phyloP scores from a whole-genome alignment of 306 rosid species.

The Cercis canadensis region DNA sequence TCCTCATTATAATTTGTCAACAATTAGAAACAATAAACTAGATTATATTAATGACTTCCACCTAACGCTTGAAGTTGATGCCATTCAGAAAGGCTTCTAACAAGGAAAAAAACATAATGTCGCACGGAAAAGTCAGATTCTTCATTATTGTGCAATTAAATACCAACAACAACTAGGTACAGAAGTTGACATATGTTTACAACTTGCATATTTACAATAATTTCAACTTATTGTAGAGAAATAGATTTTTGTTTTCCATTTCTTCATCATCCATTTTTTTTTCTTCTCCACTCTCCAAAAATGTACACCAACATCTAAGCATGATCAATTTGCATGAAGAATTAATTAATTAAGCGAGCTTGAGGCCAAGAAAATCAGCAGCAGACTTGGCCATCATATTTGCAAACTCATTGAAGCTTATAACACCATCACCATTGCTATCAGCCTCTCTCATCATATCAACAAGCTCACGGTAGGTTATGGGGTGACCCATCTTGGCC shows the following conservation, averaged over 20 bases:
- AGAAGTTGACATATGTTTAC: background rate
- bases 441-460: conserved; percentile 82
- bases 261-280: too few species aligned
- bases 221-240: too few species aligned
- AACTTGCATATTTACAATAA: background rate
- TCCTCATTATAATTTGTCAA: too few species aligned
- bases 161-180: too few species aligned
- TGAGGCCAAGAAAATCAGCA: conserved; percentile 70
- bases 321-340: background rate
- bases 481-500: conserved; percentile 88
- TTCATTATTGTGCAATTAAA: too few species aligned
- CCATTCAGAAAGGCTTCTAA: too few species aligned
- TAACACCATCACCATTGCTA: conserved; percentile 80
- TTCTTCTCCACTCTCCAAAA: too few species aligned
- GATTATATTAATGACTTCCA: too few species aligned
- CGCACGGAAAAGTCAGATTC: background rate
- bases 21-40: too few species aligned
- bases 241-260: too few species aligned
- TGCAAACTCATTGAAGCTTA: conserved; percentile 75
- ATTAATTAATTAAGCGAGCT: background rate
- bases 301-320: background rate
- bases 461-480: conserved; percentile 67
- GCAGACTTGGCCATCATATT: conserved; percentile 78
- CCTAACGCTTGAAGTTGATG: too few species aligned
- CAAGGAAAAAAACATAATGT: background rate